Conservation (phyloP, 2,329 filamentous ascomycete species). For the Fusarium chuoi region DNA sequence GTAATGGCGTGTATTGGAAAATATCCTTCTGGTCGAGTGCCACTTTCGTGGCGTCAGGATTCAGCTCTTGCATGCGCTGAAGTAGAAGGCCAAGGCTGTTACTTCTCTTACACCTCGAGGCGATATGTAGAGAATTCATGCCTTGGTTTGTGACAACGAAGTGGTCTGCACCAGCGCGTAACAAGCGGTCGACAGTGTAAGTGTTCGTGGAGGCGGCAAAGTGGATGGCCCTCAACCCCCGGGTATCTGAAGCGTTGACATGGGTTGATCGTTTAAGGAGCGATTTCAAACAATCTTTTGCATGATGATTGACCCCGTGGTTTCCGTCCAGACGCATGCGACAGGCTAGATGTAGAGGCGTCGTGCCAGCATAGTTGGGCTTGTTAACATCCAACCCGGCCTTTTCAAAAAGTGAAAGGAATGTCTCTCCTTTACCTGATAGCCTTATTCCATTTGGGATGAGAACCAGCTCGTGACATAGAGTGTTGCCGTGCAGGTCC, state of each 20-base stretch:
- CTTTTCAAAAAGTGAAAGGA: slow-evolving; percentile 1
- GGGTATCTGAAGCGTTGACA: slow-evolving; percentile 2
- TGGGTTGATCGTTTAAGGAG: not conserved
- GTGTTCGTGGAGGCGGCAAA: slow-evolving; percentile 26
- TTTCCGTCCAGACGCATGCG: not conserved
- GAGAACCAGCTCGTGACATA: slow-evolving; percentile 25
- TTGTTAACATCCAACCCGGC: slow-evolving; percentile 15
- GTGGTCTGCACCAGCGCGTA: slow-evolving; percentile 23
- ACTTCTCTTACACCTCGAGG: slow-evolving; percentile 24
- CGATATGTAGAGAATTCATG: slow-evolving; percentile 32
- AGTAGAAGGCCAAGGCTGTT: slow-evolving; percentile 26
- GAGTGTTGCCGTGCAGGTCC: slow-evolving; percentile 30
- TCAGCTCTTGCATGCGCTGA: slow-evolving; percentile 11
- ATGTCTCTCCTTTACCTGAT: not conserved
- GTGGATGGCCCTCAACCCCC: slow-evolving; percentile 29
- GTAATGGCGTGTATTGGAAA: slow-evolving; percentile 25
- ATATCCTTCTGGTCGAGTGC: slow-evolving; percentile 23
- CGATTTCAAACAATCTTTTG: slow-evolving; percentile 3
- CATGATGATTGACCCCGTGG: not conserved
- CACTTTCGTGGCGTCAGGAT: not conserved
- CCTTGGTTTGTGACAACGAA: slow-evolving; percentile 22
- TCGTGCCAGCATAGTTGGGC: slow-evolving; percentile 18
- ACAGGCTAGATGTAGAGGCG: slow-evolving; percentile 26
- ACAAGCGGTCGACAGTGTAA: slow-evolving; percentile 9
- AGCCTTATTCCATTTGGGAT: not conserved